phyloP scores from a whole-genome alignment of 768 basidiomycete genomes.

The Leccinum broughii region DNA sequence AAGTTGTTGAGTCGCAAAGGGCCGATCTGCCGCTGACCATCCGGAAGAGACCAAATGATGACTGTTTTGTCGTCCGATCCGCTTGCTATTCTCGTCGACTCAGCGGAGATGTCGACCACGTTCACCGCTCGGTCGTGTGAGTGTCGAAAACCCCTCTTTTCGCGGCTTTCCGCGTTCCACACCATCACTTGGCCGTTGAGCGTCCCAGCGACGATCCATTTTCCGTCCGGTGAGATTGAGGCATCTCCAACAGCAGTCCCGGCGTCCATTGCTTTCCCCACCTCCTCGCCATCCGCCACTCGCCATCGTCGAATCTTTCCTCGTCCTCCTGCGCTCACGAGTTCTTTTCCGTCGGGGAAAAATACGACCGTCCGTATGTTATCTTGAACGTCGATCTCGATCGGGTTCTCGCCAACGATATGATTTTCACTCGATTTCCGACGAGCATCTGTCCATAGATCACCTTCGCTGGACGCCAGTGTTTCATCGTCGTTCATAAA shows the following conservation, averaged over 20 bases:
- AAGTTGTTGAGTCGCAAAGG: not conserved
- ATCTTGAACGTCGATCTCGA: not conserved
- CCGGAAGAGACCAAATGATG: not conserved
- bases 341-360: not conserved
- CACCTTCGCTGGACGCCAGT: too few species aligned
- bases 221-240: not conserved
- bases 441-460: too few species aligned
- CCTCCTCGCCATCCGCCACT: not conserved
- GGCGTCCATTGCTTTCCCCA: not conserved
- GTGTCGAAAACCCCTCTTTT: not conserved
- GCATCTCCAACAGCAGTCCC: not conserved
- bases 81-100: not conserved
- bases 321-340: not conserved
- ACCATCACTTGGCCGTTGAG: not conserved
- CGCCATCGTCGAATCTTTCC: not conserved
- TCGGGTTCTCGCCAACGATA: not conserved
- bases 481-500: too few species aligned
- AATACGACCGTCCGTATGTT: not conserved
- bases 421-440: too few species aligned
- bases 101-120: not conserved
- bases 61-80: not conserved
- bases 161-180: not conserved
- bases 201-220: not conserved
- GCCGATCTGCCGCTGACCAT: not conserved
- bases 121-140: not conserved